These are phyloP conservation scores for Cercospora janseana DNA, from an alignment of 2,329 filamentous ascomycete genomes.

Conservation along the genomic window DNA sequence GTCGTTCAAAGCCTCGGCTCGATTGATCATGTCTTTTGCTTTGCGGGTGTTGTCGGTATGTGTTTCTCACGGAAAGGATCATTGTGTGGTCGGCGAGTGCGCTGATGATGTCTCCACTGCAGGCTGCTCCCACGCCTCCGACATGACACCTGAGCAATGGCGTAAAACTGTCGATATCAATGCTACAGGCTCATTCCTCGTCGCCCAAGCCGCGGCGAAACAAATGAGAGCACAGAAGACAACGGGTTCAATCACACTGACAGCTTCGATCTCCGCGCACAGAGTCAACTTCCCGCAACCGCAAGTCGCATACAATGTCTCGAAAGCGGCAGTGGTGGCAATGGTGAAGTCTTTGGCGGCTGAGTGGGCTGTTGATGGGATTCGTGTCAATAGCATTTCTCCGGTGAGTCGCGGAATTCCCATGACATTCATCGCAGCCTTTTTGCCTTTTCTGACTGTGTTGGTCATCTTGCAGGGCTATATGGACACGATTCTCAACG, in stretches of 20 bases:
- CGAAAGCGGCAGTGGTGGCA: slow-evolving; percentile 65
- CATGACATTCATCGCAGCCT: too few species aligned
- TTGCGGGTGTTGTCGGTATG: slow-evolving; percentile 66
- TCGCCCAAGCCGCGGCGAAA: slow-evolving; percentile 62
- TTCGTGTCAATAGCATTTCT: slow-evolving; percentile 67
- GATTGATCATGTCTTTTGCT: slow-evolving; percentile 59
- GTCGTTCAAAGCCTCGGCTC: slow-evolving; percentile 48
- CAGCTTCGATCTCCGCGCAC: slow-evolving; percentile 67
- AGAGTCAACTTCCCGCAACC: slow-evolving; percentile 70
- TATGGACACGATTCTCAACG: slow-evolving; percentile 73
- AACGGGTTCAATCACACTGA: slow-evolving; percentile 64
- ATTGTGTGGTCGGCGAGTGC: too few species aligned
- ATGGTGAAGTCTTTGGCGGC: slow-evolving; percentile 65
- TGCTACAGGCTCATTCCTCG: slow-evolving; percentile 67
- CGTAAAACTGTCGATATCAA: slow-evolving; percentile 68
- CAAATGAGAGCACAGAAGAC: slow-evolving; percentile 54
- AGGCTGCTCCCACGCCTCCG: slow-evolving; percentile 57
- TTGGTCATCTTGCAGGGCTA: slow-evolving; percentile 72
- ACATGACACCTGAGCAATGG: slow-evolving; percentile 60
- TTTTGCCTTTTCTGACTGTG: too few species aligned
- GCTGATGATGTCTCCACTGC: too few species aligned
- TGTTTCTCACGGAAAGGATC: too few species aligned
- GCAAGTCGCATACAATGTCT: slow-evolving; percentile 69
- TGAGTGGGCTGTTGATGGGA: slow-evolving; percentile 70
- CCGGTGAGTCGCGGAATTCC: slow-evolving; percentile 70